These are phyloP conservation scores for Fraxinus anomala DNA, from an alignment of 257 asterid genomes.

Conservation along the genomic window DNA sequence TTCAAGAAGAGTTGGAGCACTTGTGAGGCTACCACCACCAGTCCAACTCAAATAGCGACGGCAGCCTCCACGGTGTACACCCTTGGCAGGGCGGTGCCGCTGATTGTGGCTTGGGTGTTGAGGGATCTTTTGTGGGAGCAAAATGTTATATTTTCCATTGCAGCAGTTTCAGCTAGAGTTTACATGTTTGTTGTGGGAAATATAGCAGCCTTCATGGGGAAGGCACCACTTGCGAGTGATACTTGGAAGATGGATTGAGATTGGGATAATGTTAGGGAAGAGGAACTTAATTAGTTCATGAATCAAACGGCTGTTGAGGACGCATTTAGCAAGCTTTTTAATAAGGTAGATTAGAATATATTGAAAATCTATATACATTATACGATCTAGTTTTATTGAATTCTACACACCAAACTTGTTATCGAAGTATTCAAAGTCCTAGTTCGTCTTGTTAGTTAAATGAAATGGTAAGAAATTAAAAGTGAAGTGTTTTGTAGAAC, in stretches of 20 bases:
- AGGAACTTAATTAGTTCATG: background rate
- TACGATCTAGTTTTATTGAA: too few relatives aligned
- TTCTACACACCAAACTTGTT: too few relatives aligned
- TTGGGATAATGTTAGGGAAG: background rate
- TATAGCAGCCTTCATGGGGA: background rate
- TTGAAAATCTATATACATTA: too few relatives aligned
- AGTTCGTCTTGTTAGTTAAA: background rate
- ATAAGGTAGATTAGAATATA: too few relatives aligned
- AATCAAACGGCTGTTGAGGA: background rate
- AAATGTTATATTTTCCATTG: background rate
- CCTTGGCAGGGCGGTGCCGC: background rate
- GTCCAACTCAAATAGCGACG: background rate
- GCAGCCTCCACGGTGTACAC: constrained; percentile 2
- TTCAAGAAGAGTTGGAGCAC: constrained; percentile 8
- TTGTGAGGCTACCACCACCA: background rate
- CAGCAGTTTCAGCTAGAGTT: background rate
- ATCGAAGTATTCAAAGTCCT: too few relatives aligned
- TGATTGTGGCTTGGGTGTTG: background rate
- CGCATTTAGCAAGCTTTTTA: background rate
- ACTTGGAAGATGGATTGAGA: constrained; percentile 20
- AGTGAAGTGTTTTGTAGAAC: background rate
- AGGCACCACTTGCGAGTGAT: background rate
- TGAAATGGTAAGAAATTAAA: background rate
- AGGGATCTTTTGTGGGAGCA: background rate
- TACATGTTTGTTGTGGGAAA: background rate